These are phyloP conservation scores for Claviceps arundinis DNA, from an alignment of 2,329 filamentous ascomycete genomes.

Conservation along the genomic window DNA sequence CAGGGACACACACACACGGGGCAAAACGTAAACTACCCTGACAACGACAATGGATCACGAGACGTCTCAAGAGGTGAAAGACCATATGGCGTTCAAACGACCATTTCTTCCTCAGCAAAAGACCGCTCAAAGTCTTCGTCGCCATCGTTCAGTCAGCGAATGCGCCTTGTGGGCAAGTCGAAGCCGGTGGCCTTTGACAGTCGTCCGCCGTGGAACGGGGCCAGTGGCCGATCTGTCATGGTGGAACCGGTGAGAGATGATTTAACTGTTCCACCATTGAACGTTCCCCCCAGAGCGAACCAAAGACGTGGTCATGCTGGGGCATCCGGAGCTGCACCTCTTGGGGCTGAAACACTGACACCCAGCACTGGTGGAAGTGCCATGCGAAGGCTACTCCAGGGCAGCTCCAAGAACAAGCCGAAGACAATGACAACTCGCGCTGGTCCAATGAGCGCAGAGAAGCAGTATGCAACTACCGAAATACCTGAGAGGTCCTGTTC, in stretches of 20 bases:
- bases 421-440: not conserved
- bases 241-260: conserved; percentile 53
- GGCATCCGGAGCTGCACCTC: conserved; percentile 8
- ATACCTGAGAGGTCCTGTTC: conserved; percentile 16
- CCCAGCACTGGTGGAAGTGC: conserved; percentile 14
- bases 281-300: conserved; percentile 37
- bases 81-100: not conserved
- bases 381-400: conserved; percentile 20
- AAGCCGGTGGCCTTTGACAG: conserved; percentile 26
- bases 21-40: not conserved
- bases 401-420: conserved; percentile 4
- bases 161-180: conserved; percentile 21
- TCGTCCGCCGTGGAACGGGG: conserved; percentile 56
- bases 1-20: conserved; percentile 1
- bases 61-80: not conserved
- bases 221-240: conserved; percentile 53
- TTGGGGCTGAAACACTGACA: conserved; percentile 21
- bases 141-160: conserved; percentile 20
- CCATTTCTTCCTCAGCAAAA: conserved; percentile 12
- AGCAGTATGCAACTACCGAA: not conserved
- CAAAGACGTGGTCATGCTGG: conserved; percentile 21
- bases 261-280: conserved; percentile 40
- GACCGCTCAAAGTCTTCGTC: conserved; percentile 13
- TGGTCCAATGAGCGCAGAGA: not conserved
- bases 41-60: not conserved